These are phyloP conservation scores for slime mould (Dictyostelium discoideum) DNA, from an alignment of 78 protist genomes.

Conservation along the genomic window DNA sequence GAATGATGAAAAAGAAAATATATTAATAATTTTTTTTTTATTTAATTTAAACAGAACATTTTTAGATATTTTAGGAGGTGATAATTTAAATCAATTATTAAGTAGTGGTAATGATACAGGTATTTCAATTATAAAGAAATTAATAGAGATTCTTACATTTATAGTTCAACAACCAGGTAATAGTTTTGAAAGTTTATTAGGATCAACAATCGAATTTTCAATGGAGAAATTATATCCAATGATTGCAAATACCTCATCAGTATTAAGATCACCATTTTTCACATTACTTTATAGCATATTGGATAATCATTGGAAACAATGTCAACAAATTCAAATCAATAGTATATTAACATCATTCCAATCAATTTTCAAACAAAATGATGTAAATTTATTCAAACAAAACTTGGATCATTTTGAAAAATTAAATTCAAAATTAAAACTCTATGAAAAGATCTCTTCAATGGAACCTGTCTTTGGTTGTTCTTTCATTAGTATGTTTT, in stretches of 20 bases:
- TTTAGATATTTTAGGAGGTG: conserved; percentile 45
- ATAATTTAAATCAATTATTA: conserved; percentile 34
- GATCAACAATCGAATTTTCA: conserved; percentile 22
- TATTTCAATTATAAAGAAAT: conserved; percentile 11
- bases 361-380: conserved; percentile 48
- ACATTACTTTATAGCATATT: conserved; percentile 20
- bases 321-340: neutral
- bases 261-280: conserved; percentile 28
- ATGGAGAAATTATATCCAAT: conserved; percentile 53
- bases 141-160: conserved; percentile 54
- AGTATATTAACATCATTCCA: conserved; percentile 34
- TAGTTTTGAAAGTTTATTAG: conserved; percentile 32
- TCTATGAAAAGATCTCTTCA: conserved; percentile 43
- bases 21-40: neutral
- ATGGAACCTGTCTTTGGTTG: conserved; percentile 55
- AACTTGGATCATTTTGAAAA: conserved; percentile 57
- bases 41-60: conserved; percentile 17
- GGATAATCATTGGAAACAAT: conserved; percentile 63
- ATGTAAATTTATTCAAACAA: conserved; percentile 73
- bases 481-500: conserved; percentile 31
- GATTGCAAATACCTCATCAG: conserved; percentile 12
- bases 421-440: conserved; percentile 21
- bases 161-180: conserved; percentile 27
- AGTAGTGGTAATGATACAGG: conserved; percentile 23
- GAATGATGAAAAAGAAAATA: no score